Evolutionary conservation across 129 eudicot species (phyloP).

Genomic region (Pulicaria dysenterica): DNA sequence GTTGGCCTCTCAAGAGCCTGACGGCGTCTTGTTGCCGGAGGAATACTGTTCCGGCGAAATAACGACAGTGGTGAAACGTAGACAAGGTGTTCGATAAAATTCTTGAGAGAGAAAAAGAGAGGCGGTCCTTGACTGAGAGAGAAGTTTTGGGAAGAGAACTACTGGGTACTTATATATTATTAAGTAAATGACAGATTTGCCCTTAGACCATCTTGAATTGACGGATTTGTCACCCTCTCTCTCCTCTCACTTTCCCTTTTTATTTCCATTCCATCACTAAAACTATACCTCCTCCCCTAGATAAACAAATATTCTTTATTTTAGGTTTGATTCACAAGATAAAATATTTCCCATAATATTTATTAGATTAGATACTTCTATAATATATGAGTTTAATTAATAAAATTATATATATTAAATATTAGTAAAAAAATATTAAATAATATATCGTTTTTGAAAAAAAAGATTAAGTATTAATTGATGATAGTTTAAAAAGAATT

Average conservation of each 20-base stretch:
- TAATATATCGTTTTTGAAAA: no score
- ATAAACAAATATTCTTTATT: not conserved
- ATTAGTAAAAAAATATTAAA: no score
- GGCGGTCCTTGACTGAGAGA: slow-evolving; percentile 42
- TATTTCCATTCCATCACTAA: no score
- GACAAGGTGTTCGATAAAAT: slow-evolving; percentile 42
- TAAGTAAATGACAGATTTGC: slow-evolving; percentile 39
- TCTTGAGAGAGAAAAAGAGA: slow-evolving; percentile 34
- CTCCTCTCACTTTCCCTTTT: not conserved
- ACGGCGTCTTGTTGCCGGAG: slow-evolving; percentile 18
- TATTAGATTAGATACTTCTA: no score
- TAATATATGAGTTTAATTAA: no score
- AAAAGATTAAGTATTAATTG: no score
- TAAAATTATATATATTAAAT: no score
- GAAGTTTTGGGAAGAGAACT: slow-evolving; percentile 63
- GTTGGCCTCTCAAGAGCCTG: not conserved
- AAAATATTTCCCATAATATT: not conserved
- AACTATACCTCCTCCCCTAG: not conserved
- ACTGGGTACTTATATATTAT: slow-evolving; percentile 42
- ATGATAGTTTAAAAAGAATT: no score
- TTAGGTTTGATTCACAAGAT: not conserved
- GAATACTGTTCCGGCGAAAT: slow-evolving; percentile 15
- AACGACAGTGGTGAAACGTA: slow-evolving; percentile 45
- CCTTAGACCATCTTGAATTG: slow-evolving; percentile 42
- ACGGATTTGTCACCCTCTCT: slow-evolving; percentile 44